These are phyloP conservation scores for Pterothamnion heteromorphum DNA, from an alignment of 31 red algal genomes.

Conservation along the genomic window DNA sequence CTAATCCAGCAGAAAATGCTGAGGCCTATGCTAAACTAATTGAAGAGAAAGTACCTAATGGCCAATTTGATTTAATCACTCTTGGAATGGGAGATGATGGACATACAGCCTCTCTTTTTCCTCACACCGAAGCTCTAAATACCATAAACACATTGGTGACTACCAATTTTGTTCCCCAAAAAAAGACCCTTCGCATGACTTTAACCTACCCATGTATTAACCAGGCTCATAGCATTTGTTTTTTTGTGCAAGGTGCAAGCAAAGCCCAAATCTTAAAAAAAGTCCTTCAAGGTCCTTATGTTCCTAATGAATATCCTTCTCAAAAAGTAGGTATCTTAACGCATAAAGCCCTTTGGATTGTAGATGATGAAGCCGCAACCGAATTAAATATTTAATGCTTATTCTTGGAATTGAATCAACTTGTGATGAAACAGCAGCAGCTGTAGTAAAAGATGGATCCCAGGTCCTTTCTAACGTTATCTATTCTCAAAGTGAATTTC, in stretches of 20 bases:
- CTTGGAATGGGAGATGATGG: conserved; percentile 18
- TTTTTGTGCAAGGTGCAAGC: too few species aligned
- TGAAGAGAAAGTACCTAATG: neutral
- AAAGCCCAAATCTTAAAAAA: too few species aligned
- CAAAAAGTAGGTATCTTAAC: too few species aligned
- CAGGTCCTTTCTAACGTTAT: conserved; percentile 58
- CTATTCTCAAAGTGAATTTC: conserved; percentile 71
- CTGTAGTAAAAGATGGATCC: conserved; percentile 68
- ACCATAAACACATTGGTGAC: too few species aligned
- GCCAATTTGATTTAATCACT: neutral
- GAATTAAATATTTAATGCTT: too few species aligned
- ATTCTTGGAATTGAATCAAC: conserved; percentile 19
- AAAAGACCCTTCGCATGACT: too few species aligned
- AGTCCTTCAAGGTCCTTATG: conserved; percentile 26
- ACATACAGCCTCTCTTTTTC: conserved; percentile 28
- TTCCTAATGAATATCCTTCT: neutral
- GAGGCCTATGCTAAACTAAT: neutral
- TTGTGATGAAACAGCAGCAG: conserved; percentile 96
- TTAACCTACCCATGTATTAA: too few species aligned
- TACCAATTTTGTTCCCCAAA: too few species aligned
- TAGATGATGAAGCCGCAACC: too few species aligned
- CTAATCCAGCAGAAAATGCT: neutral
- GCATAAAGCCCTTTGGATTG: too few species aligned
- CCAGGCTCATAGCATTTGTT: too few species aligned
- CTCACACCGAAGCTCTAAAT: neutral